A percentile compares a stretch with the other conserved stretches of the same genome.
Conservation (phyloP, 805 yeast genomes). For the Candida succiphila region DNA sequence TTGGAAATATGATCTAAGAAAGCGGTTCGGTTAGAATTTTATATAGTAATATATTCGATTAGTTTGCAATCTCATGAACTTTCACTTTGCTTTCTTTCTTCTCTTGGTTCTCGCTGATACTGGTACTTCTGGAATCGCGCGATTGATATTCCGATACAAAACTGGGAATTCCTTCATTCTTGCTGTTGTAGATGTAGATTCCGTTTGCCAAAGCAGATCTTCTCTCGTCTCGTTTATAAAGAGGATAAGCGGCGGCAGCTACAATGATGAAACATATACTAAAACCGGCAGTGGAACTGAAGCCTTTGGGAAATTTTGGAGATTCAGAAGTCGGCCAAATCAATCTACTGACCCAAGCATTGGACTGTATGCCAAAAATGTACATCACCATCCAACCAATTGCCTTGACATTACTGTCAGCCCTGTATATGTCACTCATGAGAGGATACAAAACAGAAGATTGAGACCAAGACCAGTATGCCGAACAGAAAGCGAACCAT, state of each 20-base stretch:
- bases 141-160: too few relatives aligned
- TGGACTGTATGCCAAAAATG: conserved; percentile 32
- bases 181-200: conserved; percentile 33
- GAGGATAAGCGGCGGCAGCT: conserved; percentile 13
- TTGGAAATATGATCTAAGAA: too few relatives aligned
- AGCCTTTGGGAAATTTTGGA: conserved; percentile 48
- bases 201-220: conserved; percentile 36
- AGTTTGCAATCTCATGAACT: too few relatives aligned
- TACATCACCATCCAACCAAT: conserved; percentile 48
- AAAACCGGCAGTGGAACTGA: conserved; percentile 33
- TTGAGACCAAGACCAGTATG: conserved; percentile 54
- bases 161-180: conserved; percentile 5
- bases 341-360: conserved; percentile 23
- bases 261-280: conserved; percentile 19
- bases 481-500: conserved; percentile 55
- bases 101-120: too few relatives aligned
- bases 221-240: conserved; percentile 45
- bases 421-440: conserved; percentile 47
- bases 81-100: too few relatives aligned
- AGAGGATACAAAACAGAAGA: conserved; percentile 53
- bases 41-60: too few relatives aligned
- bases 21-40: too few relatives aligned
- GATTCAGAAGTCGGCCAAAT: conserved; percentile 43
- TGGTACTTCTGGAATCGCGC: too few relatives aligned
- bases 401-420: conserved; percentile 46